Evolutionary conservation across 495 filamentous ascomycete genomes (phyloP).

Genomic region (Lepidopterella palustris): DNA sequence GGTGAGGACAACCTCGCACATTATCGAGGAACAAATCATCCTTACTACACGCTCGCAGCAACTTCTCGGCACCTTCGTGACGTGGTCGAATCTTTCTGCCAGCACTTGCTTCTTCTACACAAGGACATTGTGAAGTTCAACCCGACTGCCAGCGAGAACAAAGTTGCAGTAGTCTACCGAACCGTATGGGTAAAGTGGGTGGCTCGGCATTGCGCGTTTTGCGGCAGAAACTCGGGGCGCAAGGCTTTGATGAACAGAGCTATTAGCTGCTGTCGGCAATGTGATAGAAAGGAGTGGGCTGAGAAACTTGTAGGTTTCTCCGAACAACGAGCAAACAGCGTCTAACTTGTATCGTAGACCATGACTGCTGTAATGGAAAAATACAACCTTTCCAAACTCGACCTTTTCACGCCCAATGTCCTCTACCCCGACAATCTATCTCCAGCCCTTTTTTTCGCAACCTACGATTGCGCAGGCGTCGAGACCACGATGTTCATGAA

Average conservation of each 20-base stretch:
- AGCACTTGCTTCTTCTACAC: background rate
- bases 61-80: background rate
- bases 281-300: background rate
- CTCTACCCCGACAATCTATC: background rate
- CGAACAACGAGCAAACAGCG: too few relatives aligned
- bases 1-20: background rate
- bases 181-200: background rate
- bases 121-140: background rate
- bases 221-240: background rate
- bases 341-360: background rate
- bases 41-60: background rate
- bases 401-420: background rate
- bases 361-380: background rate
- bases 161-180: background rate
- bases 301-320: background rate
- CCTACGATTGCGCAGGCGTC: background rate
- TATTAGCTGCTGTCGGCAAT: background rate
- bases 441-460: background rate
- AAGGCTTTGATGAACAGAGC: background rate
- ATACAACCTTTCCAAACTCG: background rate
- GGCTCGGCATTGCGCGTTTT: background rate
- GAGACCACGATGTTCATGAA: conserved; percentile 2
- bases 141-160: background rate
- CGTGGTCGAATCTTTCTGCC: background rate
- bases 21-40: background rate